Evolutionary conservation across 768 basidiomycete species (phyloP), one percentile per base, ranked within the genome.

Genomic region (Auricularia heimuer): DNA sequence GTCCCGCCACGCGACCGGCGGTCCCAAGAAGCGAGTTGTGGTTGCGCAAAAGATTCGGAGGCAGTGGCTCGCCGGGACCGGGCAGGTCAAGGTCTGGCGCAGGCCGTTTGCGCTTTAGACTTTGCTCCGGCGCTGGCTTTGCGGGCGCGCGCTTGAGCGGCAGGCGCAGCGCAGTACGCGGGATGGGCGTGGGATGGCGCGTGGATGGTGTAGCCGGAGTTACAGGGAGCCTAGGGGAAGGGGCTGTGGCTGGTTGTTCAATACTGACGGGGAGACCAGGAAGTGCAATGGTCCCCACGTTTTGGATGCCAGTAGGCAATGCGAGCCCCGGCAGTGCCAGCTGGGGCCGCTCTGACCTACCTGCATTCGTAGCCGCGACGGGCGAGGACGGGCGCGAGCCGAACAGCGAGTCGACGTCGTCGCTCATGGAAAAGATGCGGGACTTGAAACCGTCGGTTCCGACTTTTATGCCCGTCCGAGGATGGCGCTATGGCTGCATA

Each of bases 201-300:
- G 16, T 60, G 24, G 11, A 51, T 4, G 47, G 47, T 18, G 47
- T 16, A 51, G 47, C 4, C 47, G 47, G 47, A 1, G 21, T 51
- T 18, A 16, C 1, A 18, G 47, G 47, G 18, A 6, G 47, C 21
- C 21, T 16, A 21, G 47, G 21, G 47, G 18, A 51, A 6, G 14
- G 18, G 47, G 47, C 18, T 16, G 47, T 18, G 16, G 47, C 39
- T 42, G 47, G 47, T 21, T 51, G 56, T 60, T 60, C 56, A 89
- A 80, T 81, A 65, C 34, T 24, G 76, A 79, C 81, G 80, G 88
- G 90, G 89, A 89, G 89, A 85, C 90, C 90, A 91, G 89, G 89
- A 90, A 92, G 90, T 92, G 90, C 90, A 92, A 91, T 91, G 89
- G 90, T 88, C 90, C 89, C 90, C 90, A 92, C 90, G 84, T 92